phyloP scores from a whole-genome alignment of 1,139 yeast species.

The Sugiyamaella japonica region DNA sequence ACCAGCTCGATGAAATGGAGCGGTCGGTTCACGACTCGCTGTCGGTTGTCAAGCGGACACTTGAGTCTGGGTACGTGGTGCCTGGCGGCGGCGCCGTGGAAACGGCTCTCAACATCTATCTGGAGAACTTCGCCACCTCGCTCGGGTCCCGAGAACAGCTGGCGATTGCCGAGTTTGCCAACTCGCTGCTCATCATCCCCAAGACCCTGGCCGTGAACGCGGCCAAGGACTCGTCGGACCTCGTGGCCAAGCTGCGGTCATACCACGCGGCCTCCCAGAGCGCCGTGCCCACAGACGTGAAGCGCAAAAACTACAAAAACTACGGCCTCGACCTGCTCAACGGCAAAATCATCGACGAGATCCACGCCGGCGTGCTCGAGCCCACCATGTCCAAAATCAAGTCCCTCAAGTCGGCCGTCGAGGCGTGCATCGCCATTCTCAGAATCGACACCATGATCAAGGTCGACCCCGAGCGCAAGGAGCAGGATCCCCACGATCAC shows the following conservation, averaged over 20 bases:
- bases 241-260: slow-evolving; percentile 91
- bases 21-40: slow-evolving; percentile 93
- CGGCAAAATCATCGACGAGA: slow-evolving; percentile 89
- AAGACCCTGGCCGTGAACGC: slow-evolving; percentile 97
- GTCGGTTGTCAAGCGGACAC: slow-evolving; percentile 91
- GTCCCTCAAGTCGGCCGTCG: slow-evolving; percentile 91
- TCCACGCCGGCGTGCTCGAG: slow-evolving; percentile 84
- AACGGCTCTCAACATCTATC: slow-evolving; percentile 88
- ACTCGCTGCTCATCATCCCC: slow-evolving; percentile 86
- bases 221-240: slow-evolving; percentile 93
- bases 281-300: slow-evolving; percentile 75
- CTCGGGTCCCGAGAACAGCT: slow-evolving; percentile 97
- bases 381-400: slow-evolving; percentile 93
- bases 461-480: slow-evolving; percentile 92
- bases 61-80: slow-evolving; percentile 91
- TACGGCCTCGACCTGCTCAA: slow-evolving; percentile 89
- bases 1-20: slow-evolving; percentile 97
- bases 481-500: slow-evolving; percentile 59
- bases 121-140: slow-evolving; percentile 96
- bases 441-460: slow-evolving; percentile 98
- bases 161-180: slow-evolving; percentile 97
- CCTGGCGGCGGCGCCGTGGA: slow-evolving; percentile 99
- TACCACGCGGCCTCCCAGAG: slow-evolving; percentile 95
- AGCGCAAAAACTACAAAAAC: slow-evolving; percentile 81
- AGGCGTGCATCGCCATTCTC: slow-evolving; percentile 95